Conservation (phyloP, 805 yeast species). For the Candida glaebosa region DNA sequence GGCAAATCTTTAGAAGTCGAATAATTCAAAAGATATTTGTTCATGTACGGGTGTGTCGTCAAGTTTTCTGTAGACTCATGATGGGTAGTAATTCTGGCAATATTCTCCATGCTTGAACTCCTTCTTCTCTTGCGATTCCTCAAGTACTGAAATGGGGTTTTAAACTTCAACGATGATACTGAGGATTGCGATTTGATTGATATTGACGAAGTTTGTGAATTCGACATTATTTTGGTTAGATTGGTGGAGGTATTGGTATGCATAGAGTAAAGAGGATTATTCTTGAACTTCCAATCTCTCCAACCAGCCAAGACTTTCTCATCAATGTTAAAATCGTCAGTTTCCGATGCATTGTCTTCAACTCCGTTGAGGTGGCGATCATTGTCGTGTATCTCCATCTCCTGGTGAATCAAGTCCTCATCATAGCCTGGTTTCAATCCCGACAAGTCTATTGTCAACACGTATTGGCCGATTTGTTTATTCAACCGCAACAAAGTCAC, state of each 20-base stretch:
- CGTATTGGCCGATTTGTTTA: conserved; percentile 52
- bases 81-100: neutral
- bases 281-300: conserved; percentile 87
- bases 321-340: conserved; percentile 7
- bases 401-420: conserved; percentile 10
- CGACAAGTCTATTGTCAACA: conserved; percentile 59
- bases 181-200: conserved; percentile 13
- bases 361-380: conserved; percentile 11
- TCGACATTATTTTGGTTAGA: conserved; percentile 14
- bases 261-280: conserved; percentile 59
- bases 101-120: conserved; percentile 2
- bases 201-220: conserved; percentile 16
- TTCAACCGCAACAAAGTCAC: conserved; percentile 61
- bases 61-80: conserved; percentile 6
- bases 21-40: conserved; percentile 58
- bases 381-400: conserved; percentile 8
- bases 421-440: conserved; percentile 32
- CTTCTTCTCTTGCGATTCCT: conserved; percentile 15
- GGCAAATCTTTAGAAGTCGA: conserved; percentile 75
- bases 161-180: conserved; percentile 13
- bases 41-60: conserved; percentile 54
- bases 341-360: neutral
- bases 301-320: conserved; percentile 65
- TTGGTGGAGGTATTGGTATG: conserved; percentile 16
- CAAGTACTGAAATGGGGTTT: conserved; percentile 19